Evolutionary conservation across 2,329 filamentous ascomycete genomes (phyloP), one percentile per base, ranked within the genome.

Genomic region (Dactylellina sp.): DNA sequence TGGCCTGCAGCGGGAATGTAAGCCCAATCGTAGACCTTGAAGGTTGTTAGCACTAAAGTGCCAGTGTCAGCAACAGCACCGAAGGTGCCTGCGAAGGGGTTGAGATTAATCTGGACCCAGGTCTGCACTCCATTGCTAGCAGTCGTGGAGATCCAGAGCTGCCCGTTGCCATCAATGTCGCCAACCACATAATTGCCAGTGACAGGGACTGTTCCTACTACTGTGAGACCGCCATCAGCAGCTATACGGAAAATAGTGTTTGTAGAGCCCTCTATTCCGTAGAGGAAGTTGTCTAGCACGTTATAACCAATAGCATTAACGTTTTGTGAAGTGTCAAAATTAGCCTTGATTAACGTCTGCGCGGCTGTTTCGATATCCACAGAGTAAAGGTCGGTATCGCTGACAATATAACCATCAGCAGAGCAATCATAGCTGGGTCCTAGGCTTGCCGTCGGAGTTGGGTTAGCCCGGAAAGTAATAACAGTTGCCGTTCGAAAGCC

Each of bases 51-150:
- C 2, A 12, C 12, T 9, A 16, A 11, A 20, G 44, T 53, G 14
- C 35, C 32, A 7, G 18, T 35, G 4, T 5, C 20, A 18, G 40
- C 32, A 20, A 35, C 24, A 6, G 18, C 25, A 7, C 28, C 46
- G n/a, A 32, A 52, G 1, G 28, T 62, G 7, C 18, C 22, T 1
- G 46, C 40, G 11, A 14, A 20, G 20, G 59, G 59, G 14, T 42
- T 52, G 28, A 62, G 59, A 16, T 62, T 39, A n/a, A 52, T 39
- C 35, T 60, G 56, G 16, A 7, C 18, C 53, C 39, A 59, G 7
- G 22, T 49, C 11, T 20, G n/a, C 28, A 14, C 24, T 25, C 20
- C 56, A 9, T 11, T 16, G n/a, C 9, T 12, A 14, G 59, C 32
- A 1, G 50, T 37, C 6, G 20, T 28, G 18, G 20, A 14, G 20